Base-by-base conservation (phyloP, 1,139 yeast genomes). In the Geotrichum siamense region DNA sequence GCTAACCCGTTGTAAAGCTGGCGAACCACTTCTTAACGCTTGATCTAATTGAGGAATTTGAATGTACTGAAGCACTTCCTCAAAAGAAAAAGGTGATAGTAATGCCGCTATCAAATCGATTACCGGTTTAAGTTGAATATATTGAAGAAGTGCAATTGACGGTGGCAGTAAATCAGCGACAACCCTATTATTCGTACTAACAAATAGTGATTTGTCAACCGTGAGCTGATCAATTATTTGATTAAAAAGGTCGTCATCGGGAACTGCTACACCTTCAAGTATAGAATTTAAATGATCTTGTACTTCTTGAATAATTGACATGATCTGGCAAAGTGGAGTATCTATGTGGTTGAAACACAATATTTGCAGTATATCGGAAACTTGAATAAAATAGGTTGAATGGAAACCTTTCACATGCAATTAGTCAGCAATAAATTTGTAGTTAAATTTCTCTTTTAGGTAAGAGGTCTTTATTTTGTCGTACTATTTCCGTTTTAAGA, bases 61-160 rank as follows among this genome's bases (percentile, higher is more conserved):
- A 15, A 57, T 50, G 29, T 45, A 45, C 8, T 40, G 28, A 1
- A 50, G 26, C 3, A 55, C 53, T n/a, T 55, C 51, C 6, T 51
- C 48, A 38, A 53, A 52, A 19, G 53, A 27, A 35, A 49, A 49
- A n/a, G 49, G 48, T 5, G 47, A 33, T 13, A 57, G 43, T 2
- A 55, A 41, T 5, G 54, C 53, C 8, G 46, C 48, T 16, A 57
- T 39, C n/a, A 57, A 43, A 10, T 45, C 45, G n/a, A 53, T 47
- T 3, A 53, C 43, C 9, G 51, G 23, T 23, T 49, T 53, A 15
- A 48, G 44, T 2, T 41, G 20, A 2, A 51, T 48, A 0, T 49
- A 43, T 35, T 49, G 48, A 1, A 56, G 46, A 1, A 53, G 41
- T 3, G 28, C 41, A 20, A 55, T 45, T 13, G 55, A 36, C 5